These are phyloP conservation scores for Hypomyces rosellus DNA, from an alignment of 2,329 filamentous ascomycete genomes.

Conservation along the genomic window DNA sequence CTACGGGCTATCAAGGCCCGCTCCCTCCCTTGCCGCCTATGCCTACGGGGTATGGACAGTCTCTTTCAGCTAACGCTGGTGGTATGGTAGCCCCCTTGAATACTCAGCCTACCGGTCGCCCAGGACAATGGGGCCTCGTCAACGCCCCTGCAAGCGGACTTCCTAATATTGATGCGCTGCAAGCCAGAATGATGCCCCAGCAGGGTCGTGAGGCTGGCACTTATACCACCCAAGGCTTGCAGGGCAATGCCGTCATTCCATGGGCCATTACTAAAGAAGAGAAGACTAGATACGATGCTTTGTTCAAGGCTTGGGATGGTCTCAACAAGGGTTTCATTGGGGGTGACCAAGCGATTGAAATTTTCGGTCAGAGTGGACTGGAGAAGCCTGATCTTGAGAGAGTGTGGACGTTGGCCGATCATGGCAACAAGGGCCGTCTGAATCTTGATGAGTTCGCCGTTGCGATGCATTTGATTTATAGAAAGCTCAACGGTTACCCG, in stretches of 20 bases:
- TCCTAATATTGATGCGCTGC: conserved; percentile 88
- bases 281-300: conserved; percentile 90
- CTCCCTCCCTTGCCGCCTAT: conserved; percentile 85
- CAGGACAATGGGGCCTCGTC: conserved; percentile 97
- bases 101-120: conserved; percentile 86
- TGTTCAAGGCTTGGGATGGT: conserved; percentile 96
- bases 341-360: conserved; percentile 90
- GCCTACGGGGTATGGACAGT: conserved; percentile 52
- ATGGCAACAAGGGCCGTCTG: conserved; percentile 86
- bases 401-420: conserved; percentile 91
- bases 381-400: conserved; percentile 85
- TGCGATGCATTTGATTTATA: conserved; percentile 97
- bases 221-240: conserved; percentile 79
- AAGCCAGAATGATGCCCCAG: conserved; percentile 96
- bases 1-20: conserved; percentile 75
- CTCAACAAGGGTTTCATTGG: conserved; percentile 87
- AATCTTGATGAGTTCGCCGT: conserved; percentile 97
- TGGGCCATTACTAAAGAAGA: conserved; percentile 99
- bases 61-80: conserved; percentile 41
- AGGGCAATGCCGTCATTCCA: conserved; percentile 90
- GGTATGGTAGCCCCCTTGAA: conserved; percentile 63
- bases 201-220: conserved; percentile 76
- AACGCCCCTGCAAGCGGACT: conserved; percentile 85
- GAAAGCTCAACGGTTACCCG: conserved; percentile 92
- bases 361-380: conserved; percentile 91